Conservation (phyloP, 805 yeast genomes). For the Tetrapisispora nanseiensis region DNA sequence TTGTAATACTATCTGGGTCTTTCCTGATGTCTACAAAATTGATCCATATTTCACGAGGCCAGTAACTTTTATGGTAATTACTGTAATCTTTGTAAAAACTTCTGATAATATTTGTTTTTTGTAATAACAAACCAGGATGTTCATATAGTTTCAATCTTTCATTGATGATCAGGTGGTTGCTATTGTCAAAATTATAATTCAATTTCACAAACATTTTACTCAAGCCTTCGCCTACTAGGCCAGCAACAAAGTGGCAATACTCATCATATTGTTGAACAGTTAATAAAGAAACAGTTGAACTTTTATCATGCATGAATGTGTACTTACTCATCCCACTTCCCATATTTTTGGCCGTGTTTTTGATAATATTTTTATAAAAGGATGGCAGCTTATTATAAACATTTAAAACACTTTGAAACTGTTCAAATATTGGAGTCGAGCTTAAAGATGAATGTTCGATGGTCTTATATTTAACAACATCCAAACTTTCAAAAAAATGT, state of each 20-base stretch:
- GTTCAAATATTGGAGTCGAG: slow-evolving; percentile 53
- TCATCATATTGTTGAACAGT: slow-evolving; percentile 76
- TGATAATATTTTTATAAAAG: slow-evolving; percentile 67
- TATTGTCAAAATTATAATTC: slow-evolving; percentile 49
- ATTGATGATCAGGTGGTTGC: slow-evolving; percentile 10
- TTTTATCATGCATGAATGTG: slow-evolving; percentile 49
- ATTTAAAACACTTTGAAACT: slow-evolving; percentile 57
- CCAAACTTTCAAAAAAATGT: slow-evolving; percentile 53
- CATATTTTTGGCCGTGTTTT: slow-evolving; percentile 74
- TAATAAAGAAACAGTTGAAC: slow-evolving; percentile 72
- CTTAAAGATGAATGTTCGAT: too few relatives aligned
- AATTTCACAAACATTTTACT: slow-evolving; percentile 76
- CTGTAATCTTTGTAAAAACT: slow-evolving; percentile 85
- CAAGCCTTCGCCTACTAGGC: slow-evolving; percentile 92
- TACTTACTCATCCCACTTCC: slow-evolving; percentile 98
- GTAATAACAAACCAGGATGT: slow-evolving; percentile 91
- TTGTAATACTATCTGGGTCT: slow-evolving; percentile 34
- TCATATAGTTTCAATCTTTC: slow-evolving; percentile 43
- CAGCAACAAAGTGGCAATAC: slow-evolving; percentile 96
- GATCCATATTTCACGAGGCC: slow-evolving; percentile 93
- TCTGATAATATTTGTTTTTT: slow-evolving; percentile 91
- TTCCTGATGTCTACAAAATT: slow-evolving; percentile 58
- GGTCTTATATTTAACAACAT: slow-evolving; percentile 55
- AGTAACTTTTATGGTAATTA: slow-evolving; percentile 81
- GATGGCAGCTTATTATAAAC: slow-evolving; percentile 69